Evolutionary conservation across 768 basidiomycete genomes (phyloP).

Genomic region (Lactarius deliciosus): DNA sequence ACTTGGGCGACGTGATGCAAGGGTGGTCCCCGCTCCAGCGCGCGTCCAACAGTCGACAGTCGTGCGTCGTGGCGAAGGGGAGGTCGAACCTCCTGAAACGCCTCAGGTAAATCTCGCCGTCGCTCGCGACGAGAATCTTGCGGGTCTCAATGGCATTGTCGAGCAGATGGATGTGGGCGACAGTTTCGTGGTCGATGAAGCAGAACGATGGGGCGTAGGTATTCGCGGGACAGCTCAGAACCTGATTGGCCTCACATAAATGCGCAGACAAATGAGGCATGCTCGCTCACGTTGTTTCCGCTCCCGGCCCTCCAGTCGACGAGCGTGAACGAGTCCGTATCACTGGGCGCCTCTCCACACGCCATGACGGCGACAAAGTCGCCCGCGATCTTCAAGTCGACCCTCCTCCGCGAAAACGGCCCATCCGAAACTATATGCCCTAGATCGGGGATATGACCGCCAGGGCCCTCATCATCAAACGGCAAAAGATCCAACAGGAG

Average conservation of each 20-base stretch:
- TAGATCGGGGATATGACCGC: not conserved
- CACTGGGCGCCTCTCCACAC: not conserved
- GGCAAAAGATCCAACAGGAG: not conserved
- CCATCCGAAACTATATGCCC: not conserved
- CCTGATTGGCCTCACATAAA: not conserved
- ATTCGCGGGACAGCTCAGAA: not conserved
- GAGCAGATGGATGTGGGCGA: not conserved
- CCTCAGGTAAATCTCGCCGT: not conserved
- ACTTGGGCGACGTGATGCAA: not conserved
- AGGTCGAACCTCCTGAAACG: not conserved
- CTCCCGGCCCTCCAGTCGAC: not conserved
- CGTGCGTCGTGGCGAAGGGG: not conserved
- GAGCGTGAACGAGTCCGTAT: not conserved
- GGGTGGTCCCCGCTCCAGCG: constrained; percentile 4
- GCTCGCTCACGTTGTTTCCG: constrained; percentile 1
- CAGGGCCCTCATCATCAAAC: not conserved
- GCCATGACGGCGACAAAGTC: constrained; percentile 8
- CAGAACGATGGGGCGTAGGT: not conserved
- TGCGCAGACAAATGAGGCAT: not conserved
- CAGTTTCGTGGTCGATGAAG: constrained; percentile 9
- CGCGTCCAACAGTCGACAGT: not conserved
- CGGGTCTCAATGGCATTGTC: constrained; percentile 5
- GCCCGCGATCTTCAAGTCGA: constrained; percentile 15
- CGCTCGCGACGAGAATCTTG: not conserved
- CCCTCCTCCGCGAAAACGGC: not conserved